These are phyloP conservation scores for Crucibulum laeve DNA, from an alignment of 768 basidiomycete species.

Conservation along the genomic window DNA sequence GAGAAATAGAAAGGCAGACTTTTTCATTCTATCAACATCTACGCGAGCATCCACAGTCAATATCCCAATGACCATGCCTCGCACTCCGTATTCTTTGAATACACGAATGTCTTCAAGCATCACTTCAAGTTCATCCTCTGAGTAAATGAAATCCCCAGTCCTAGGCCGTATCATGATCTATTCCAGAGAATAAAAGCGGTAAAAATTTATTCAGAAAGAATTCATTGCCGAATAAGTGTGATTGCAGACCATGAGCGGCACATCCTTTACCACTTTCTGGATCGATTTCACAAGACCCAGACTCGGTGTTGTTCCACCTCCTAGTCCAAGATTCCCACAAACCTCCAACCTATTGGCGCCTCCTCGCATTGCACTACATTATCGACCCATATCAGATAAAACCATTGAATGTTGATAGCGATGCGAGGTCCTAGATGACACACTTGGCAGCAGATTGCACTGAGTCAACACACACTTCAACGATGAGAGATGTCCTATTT, in stretches of 20 bases:
- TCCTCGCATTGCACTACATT: conserved; percentile 61
- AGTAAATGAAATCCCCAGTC: conserved; percentile 75
- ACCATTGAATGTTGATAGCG: conserved; percentile 7
- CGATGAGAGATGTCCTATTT: conserved; percentile 11
- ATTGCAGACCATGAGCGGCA: conserved; percentile 63
- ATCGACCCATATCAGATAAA: too few relatives aligned
- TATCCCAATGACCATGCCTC: conserved; percentile 66
- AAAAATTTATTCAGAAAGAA: conserved; percentile 3
- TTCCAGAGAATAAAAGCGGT: conserved; percentile 3
- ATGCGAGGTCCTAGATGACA: conserved; percentile 17
- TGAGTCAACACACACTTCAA: conserved; percentile 79
- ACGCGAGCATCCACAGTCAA: conserved; percentile 53
- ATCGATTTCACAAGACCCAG: conserved; percentile 67
- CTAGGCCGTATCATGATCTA: conserved; percentile 82
- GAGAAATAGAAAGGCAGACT: conserved; percentile 29
- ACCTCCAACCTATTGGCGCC: conserved; percentile 78
- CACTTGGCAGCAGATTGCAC: conserved; percentile 66
- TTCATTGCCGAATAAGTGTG: neutral
- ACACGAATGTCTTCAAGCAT: conserved; percentile 70
- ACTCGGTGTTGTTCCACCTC: conserved; percentile 82
- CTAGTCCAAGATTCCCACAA: conserved; percentile 63
- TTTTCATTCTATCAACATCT: conserved; percentile 54
- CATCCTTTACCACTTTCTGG: conserved; percentile 37
- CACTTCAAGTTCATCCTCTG: conserved; percentile 57
- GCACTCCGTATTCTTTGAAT: conserved; percentile 54